Evolutionary conservation across 805 yeast genomes (phyloP).

Genomic region (Saturnispora gosingensis): DNA sequence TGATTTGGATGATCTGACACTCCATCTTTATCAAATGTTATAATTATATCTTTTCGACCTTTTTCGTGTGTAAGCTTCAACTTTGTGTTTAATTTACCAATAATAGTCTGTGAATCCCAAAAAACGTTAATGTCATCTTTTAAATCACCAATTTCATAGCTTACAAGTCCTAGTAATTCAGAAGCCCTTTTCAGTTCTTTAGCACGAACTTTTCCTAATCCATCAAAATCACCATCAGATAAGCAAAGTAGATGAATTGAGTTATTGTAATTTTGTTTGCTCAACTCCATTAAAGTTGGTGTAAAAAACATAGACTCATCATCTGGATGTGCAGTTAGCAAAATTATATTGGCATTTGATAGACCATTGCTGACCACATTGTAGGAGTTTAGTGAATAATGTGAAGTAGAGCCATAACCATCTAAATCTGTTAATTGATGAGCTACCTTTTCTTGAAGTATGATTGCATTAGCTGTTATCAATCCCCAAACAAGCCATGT

Average conservation of each 20-base stretch:
- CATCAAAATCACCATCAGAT: constrained; percentile 70
- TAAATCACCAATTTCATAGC: constrained; percentile 41
- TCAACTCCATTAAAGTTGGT: constrained; percentile 55
- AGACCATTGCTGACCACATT: constrained; percentile 14
- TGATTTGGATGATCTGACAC: constrained; percentile 89
- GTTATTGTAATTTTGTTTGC: constrained; percentile 40
- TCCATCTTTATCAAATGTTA: constrained; percentile 79
- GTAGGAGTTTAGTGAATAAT: constrained; percentile 15
- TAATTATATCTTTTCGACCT: constrained; percentile 25
- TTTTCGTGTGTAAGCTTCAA: constrained; percentile 1
- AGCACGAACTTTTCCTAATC: constrained; percentile 55
- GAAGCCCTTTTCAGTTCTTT: constrained; percentile 53
- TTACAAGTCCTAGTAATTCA: constrained; percentile 38
- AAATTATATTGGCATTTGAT: constrained; percentile 19
- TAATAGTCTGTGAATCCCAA: constrained; percentile 50
- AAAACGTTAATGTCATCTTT: constrained; percentile 57
- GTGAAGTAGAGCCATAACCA: background rate
- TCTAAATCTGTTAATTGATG: background rate
- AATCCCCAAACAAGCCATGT: background rate
- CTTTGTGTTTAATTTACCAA: constrained; percentile 26
- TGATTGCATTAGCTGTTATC: background rate
- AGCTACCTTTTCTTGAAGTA: background rate
- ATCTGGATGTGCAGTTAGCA: constrained; percentile 88
- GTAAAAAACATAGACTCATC: constrained; percentile 97
- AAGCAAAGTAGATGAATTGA: constrained; percentile 54